Base-by-base conservation (phyloP, 202 grass and related monocot genomes). In the Zoysia matrella region DNA sequence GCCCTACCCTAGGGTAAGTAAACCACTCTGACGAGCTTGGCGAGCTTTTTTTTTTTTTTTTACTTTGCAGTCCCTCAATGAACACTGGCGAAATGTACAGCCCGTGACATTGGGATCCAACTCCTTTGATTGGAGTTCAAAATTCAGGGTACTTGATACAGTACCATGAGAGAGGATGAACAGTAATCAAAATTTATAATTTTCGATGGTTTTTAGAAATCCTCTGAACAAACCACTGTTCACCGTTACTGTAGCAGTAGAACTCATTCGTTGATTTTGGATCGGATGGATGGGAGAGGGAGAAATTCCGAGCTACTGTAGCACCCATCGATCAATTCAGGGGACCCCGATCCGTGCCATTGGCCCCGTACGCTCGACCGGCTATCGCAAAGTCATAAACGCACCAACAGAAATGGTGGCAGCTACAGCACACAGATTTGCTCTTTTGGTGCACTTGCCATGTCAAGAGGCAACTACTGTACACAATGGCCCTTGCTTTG, bases 51-150 rank as follows among this genome's bases (percentile, higher is more conserved):
- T 61, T 52, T 30, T 30, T 30, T 30, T 30, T 30, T 30, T 30
- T 30, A 18, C 62, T 62, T 64, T 69, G 65, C 67, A 80, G 79
- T 80, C 46, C 64, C 58, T 80, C 76, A 36, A 86, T 76, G 58
- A 85, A 57, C n/a, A 52, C 18, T 69, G 51, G 45, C 60, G 22
- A 46, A 53, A 52, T 42, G 42, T 55, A 73, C 79, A 52, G 76
- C 18, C 42, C 0, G 22, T 30, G 22, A 0, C 22, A 30, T 30
- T 30, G 22, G 22, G 22, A 30, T 30, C 22, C 22, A 30, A 30
- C 22, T 30, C 22, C 22, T 30, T 0, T 30, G 22, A 30, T 30
- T 30, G 22, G 22, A 30, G 22, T 30, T 30, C 22, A 30, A 30
- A 30, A 30, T 30, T 30, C 22, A 30, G 22, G 22, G 22, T 30